Conservation (phyloP, 106 monocot species). For the Allium fistulosum region DNA sequence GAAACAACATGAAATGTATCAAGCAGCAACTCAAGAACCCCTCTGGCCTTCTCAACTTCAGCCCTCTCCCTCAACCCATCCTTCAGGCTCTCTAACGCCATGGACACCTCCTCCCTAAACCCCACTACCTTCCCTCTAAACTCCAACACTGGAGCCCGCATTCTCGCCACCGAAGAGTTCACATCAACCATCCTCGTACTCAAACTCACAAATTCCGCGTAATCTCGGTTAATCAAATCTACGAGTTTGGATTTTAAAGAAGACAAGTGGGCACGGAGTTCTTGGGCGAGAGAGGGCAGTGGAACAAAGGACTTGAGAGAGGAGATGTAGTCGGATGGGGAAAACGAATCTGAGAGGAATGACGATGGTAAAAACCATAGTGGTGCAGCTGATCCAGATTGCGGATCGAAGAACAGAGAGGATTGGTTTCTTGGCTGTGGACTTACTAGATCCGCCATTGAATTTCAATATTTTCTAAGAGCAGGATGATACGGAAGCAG, state of each 20-base stretch:
- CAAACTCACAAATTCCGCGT: constrained; percentile 89
- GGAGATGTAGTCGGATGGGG: constrained; percentile 63
- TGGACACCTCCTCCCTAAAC: constrained; percentile 28
- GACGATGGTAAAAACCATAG: constrained; percentile 69
- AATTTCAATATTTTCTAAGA: too few relatives aligned
- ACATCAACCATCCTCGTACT: constrained; percentile 88
- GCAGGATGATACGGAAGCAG: too few relatives aligned
- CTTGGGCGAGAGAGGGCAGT: constrained; percentile 69
- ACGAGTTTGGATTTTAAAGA: constrained; percentile 78
- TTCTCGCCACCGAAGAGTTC: constrained; percentile 58
- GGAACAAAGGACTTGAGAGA: constrained; percentile 87
- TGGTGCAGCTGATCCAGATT: constrained; percentile 72
- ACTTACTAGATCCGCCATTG: constrained; percentile 43
- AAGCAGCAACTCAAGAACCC: constrained; percentile 76
- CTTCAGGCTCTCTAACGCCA: constrained; percentile 39
- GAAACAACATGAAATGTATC: constrained; percentile 93
- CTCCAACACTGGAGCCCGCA: constrained; percentile 75
- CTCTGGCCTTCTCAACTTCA: constrained; percentile 62
- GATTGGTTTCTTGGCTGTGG: not conserved
- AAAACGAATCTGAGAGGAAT: constrained; percentile 57
- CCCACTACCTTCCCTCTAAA: constrained; percentile 58
- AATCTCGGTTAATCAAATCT: constrained; percentile 93
- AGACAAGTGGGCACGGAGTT: constrained; percentile 76
- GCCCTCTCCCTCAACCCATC: constrained; percentile 57
- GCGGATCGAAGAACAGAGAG: constrained; percentile 48